Evolutionary conservation across 495 filamentous ascomycete species (phyloP).

Genomic region (Rusavskia elegans): DNA sequence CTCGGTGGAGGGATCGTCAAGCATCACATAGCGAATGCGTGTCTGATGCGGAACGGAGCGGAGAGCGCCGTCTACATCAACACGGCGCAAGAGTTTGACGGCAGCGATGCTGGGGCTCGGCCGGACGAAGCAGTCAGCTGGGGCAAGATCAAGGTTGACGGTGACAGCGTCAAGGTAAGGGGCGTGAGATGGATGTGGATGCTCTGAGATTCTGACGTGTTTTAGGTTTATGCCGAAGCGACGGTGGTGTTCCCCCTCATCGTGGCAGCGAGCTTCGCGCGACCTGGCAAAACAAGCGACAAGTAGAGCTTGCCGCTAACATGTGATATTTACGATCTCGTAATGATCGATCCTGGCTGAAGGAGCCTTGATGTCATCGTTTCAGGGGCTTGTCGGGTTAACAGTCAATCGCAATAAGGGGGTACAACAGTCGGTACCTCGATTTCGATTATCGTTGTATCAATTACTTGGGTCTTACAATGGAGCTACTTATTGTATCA

Average conservation of each 20-base stretch:
- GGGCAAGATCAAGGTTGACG: conserved; percentile 90
- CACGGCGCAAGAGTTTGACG: conserved; percentile 92
- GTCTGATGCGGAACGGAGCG: conserved; percentile 90
- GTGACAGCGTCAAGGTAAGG: conserved; percentile 67
- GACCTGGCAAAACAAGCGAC: no score
- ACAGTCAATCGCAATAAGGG: no score
- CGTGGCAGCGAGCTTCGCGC: conserved; percentile 82
- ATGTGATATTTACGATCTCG: no score
- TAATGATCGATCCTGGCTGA: no score
- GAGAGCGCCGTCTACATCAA: conserved; percentile 96
- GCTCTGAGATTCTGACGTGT: not conserved
- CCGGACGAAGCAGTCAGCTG: conserved; percentile 96
- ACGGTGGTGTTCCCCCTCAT: conserved; percentile 88
- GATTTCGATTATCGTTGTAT: no score
- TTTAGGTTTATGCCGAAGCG: conserved; percentile 78
- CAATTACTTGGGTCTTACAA: no score
- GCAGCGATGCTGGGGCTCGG: conserved; percentile 86
- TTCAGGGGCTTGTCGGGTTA: no score
- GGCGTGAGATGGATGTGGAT: not conserved
- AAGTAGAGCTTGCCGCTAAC: no score
- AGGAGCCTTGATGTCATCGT: no score
- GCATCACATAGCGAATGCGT: conserved; percentile 95
- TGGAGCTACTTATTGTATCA: no score
- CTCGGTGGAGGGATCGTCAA: conserved; percentile 87
- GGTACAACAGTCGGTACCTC: no score